Conservation (phyloP, 345 rosid genomes). For the Arabis hirsuta region DNA sequence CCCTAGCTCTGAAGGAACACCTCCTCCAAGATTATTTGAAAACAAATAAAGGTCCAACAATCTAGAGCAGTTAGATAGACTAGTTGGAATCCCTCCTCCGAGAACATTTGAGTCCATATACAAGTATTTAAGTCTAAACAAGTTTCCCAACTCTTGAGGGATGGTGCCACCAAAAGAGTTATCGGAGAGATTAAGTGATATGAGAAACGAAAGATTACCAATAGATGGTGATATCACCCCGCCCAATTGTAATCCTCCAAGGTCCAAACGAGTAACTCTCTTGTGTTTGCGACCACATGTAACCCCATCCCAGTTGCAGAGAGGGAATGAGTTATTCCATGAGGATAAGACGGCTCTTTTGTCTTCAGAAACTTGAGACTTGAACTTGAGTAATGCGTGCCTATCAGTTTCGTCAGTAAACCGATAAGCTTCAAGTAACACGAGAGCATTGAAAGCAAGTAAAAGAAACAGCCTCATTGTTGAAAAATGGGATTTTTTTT, state of each 20-base stretch:
- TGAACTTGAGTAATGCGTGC: conserved; percentile 14
- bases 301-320: conserved; percentile 28
- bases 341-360: not conserved
- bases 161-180: not conserved
- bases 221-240: conserved; percentile 11
- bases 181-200: too few relatives aligned
- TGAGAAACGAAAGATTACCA: conserved; percentile 42
- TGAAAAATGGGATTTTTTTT: too few relatives aligned
- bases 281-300: conserved; percentile 17
- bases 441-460: not conserved
- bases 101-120: not conserved
- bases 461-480: not conserved
- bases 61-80: too few relatives aligned
- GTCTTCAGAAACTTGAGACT: conserved; percentile 13
- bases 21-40: not conserved
- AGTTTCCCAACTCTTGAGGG: not conserved
- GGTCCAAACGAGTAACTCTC: conserved; percentile 33
- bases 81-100: not conserved
- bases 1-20: conserved; percentile 8
- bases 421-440: not conserved
- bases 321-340: conserved; percentile 2
- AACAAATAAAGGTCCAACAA: not conserved
- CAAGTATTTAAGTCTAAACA: conserved; percentile 8
- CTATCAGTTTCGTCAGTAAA: conserved; percentile 18
- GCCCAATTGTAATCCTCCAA: not conserved